Evolutionary conservation across 176 grass and related monocot genomes (phyloP).

Genomic region (Carex parvula): DNA sequence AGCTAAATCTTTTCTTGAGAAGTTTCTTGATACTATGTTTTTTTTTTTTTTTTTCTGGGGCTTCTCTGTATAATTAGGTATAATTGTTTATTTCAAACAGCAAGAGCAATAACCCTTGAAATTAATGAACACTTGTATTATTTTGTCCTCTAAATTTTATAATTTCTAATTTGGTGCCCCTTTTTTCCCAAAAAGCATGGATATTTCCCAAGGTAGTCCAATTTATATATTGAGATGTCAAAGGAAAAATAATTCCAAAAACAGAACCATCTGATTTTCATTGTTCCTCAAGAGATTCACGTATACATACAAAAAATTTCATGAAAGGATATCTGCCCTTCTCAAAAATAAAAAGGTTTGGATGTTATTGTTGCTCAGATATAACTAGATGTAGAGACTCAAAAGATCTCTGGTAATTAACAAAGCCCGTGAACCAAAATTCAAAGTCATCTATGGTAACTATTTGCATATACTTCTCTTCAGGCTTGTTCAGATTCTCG

Average conservation of each 20-base stretch:
- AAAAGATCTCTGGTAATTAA: conserved; percentile 55
- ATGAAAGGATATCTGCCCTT: not conserved
- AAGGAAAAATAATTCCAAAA: no score
- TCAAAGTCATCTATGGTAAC: conserved; percentile 72
- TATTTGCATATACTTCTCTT: conserved; percentile 79
- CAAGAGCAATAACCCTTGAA: no score
- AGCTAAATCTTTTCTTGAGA: not conserved
- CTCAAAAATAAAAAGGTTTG: not conserved
- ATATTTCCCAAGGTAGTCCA: no score
- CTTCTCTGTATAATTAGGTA: not conserved
- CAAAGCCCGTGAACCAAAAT: conserved; percentile 92
- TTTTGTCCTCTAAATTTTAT: no score
- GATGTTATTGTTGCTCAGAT: conserved; percentile 34
- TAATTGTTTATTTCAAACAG: not conserved
- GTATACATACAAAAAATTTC: not conserved
- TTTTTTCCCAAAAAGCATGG: no score
- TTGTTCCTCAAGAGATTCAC: not conserved
- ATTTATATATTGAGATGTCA: no score
- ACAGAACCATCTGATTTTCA: not conserved
- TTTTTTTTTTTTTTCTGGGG: no score
- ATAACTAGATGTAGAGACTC: conserved; percentile 45
- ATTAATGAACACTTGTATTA: no score
- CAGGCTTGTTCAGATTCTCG: conserved; percentile 57
- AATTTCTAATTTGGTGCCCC: no score
- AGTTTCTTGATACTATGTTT: not conserved